Conservation (phyloP, 768 basidiomycete species). For the Podaxis sp. region DNA sequence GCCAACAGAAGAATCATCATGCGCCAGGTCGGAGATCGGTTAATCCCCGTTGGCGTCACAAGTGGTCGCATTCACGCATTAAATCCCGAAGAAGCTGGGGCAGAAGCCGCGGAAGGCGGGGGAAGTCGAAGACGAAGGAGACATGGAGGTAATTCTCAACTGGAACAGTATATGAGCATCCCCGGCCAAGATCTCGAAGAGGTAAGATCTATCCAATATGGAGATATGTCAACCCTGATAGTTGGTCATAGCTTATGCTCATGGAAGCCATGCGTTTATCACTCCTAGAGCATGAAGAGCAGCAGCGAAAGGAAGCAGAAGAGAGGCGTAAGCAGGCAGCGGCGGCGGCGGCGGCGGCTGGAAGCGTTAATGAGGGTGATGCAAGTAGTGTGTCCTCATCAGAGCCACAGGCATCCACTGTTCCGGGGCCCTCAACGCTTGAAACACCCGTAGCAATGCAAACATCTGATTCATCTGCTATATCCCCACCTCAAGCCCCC, state of each 20-base stretch:
- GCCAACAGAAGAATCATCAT: conserved; percentile 97
- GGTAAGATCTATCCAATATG: conserved; percentile 39
- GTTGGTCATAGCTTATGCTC: conserved; percentile 74
- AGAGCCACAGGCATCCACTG: conserved; percentile 19
- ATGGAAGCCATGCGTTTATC: conserved; percentile 99
- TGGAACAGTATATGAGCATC: conserved; percentile 70
- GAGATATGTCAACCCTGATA: neutral
- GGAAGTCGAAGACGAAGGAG: conserved; percentile 58
- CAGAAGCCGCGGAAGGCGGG: conserved; percentile 35
- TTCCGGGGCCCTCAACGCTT: conserved; percentile 29
- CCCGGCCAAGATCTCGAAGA: conserved; percentile 91
- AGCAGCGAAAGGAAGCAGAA: conserved; percentile 73
- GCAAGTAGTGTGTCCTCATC: conserved; percentile 19
- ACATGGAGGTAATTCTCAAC: conserved; percentile 47
- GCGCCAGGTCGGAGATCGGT: conserved; percentile 96
- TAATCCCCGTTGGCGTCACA: conserved; percentile 95
- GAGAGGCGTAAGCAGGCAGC: conserved; percentile 54
- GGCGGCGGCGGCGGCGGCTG: conserved; percentile 31
- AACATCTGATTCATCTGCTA: conserved; percentile 24
- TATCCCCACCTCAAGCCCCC: conserved; percentile 23
- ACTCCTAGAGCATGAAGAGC: conserved; percentile 91
- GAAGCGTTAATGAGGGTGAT: neutral
- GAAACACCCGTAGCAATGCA: conserved; percentile 22
- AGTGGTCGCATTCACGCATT: conserved; percentile 78
- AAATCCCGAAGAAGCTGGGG: conserved; percentile 53